Conservation (phyloP, 2,329 filamentous ascomycete genomes). For the Paraconiothyrium brasiliense region DNA sequence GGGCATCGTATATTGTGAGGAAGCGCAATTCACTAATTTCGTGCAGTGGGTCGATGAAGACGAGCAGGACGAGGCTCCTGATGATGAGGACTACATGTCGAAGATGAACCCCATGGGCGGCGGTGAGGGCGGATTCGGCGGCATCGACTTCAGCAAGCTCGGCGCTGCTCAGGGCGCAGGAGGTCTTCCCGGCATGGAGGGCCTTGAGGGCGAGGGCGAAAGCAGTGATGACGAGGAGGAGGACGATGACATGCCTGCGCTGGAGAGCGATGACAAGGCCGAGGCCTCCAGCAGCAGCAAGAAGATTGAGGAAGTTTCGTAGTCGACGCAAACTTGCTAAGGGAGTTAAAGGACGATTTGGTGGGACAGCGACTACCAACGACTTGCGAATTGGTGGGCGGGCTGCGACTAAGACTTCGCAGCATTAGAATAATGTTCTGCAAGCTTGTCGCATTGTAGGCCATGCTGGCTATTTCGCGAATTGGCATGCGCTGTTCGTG, state of each 20-base stretch:
- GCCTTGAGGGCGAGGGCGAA: constrained; percentile 45
- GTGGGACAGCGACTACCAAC: constrained; percentile 8
- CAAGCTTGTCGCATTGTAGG: constrained; percentile 12
- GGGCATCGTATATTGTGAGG: neutral
- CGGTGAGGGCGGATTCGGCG: constrained; percentile 76
- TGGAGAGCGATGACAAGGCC: constrained; percentile 53
- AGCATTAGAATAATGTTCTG: neutral
- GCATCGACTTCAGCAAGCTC: constrained; percentile 95
- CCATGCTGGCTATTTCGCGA: constrained; percentile 9
- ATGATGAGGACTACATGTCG: constrained; percentile 74
- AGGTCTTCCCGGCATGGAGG: constrained; percentile 51
- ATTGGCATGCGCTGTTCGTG: constrained; percentile 23
- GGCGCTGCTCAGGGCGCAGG: constrained; percentile 59
- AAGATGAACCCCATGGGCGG: constrained; percentile 64
- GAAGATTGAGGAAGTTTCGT: constrained; percentile 60
- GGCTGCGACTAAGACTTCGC: constrained; percentile 4
- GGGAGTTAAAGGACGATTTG: constrained; percentile 3
- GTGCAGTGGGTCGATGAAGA: constrained; percentile 92
- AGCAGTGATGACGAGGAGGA: constrained; percentile 71
- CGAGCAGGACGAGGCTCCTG: constrained; percentile 89
- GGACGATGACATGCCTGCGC: constrained; percentile 77
- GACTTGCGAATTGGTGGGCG: constrained; percentile 14
- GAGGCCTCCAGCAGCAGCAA: constrained; percentile 42
- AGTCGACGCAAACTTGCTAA: constrained; percentile 15
- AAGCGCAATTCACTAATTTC: constrained; percentile 30